These are phyloP conservation scores for Alternaria longipes DNA, from an alignment of 2,329 filamentous ascomycete species.

Conservation along the genomic window DNA sequence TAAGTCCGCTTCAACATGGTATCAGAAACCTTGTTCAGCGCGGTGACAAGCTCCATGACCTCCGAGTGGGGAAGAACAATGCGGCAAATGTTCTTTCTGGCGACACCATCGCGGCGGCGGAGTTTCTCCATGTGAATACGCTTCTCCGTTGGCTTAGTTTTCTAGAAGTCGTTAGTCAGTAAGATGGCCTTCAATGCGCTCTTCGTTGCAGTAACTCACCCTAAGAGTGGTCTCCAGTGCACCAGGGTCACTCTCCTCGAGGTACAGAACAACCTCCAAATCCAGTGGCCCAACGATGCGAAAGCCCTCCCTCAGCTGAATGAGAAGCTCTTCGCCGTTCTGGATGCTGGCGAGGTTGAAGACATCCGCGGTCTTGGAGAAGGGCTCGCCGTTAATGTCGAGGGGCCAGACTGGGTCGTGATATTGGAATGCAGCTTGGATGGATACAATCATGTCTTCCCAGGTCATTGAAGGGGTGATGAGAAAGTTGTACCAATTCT, in stretches of 20 bases:
- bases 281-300: background rate
- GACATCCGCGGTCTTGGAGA: background rate
- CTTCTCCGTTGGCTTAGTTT: background rate
- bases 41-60: background rate
- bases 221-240: background rate
- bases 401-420: background rate
- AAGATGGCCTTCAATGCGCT: background rate
- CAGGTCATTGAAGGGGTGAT: background rate
- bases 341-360: background rate
- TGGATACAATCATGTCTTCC: background rate
- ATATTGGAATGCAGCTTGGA: background rate
- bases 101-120: background rate
- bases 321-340: background rate
- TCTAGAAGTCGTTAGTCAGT: background rate
- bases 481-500: background rate
- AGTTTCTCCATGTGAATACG: background rate
- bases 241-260: background rate
- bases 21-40: background rate
- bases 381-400: background rate
- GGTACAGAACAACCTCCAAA: background rate
- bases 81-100: constrained; percentile 1
- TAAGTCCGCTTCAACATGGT: too few species aligned
- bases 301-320: background rate
- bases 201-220: background rate
- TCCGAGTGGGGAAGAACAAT: background rate